phyloP scores from a whole-genome alignment of 768 basidiomycete species.

The Hemileccinum impolitum region DNA sequence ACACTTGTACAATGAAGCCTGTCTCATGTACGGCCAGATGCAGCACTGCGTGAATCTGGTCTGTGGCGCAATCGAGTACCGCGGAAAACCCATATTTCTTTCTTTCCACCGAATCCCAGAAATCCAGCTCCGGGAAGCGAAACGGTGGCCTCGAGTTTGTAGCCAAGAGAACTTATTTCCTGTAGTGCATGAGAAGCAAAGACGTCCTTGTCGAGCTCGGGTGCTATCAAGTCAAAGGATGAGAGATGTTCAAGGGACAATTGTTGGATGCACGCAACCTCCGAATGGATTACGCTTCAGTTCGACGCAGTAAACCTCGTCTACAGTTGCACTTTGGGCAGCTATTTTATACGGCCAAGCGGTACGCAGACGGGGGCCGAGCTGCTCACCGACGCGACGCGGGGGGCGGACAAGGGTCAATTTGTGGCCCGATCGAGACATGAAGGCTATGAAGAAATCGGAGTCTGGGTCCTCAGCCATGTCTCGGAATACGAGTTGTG shows the following conservation, averaged over 20 bases:
- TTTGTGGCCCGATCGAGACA: constrained; percentile 59
- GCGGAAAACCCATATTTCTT: constrained; percentile 67
- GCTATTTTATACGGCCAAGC: constrained; percentile 42
- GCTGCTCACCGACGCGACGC: constrained; percentile 33
- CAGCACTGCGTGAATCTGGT: constrained; percentile 25
- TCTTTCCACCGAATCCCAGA: constrained; percentile 40
- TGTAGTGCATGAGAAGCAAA: constrained; percentile 64
- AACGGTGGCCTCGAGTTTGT: constrained; percentile 64
- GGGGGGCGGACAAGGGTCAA: constrained; percentile 46
- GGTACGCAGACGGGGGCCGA: constrained; percentile 38
- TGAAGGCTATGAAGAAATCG: constrained; percentile 62
- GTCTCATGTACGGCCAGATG: constrained; percentile 20
- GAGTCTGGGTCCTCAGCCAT: constrained; percentile 45
- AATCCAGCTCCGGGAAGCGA: constrained; percentile 46
- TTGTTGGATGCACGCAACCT: constrained; percentile 18
- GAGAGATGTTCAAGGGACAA: neutral
- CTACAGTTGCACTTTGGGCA: constrained; percentile 43
- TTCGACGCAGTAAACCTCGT: constrained; percentile 53
- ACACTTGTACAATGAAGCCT: constrained; percentile 13
- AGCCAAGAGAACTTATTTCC: constrained; percentile 54
- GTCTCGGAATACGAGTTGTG: constrained; percentile 67
- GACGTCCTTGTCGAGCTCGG: constrained; percentile 47
- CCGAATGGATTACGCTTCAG: constrained; percentile 43
- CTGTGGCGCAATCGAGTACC: constrained; percentile 33
- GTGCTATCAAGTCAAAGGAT: constrained; percentile 24